Percentiles rank a stretch among this genome's conserved stretches.
phyloP scores from a whole-genome alignment of 441 rosid genomes.

The Gossypium lobatum region DNA sequence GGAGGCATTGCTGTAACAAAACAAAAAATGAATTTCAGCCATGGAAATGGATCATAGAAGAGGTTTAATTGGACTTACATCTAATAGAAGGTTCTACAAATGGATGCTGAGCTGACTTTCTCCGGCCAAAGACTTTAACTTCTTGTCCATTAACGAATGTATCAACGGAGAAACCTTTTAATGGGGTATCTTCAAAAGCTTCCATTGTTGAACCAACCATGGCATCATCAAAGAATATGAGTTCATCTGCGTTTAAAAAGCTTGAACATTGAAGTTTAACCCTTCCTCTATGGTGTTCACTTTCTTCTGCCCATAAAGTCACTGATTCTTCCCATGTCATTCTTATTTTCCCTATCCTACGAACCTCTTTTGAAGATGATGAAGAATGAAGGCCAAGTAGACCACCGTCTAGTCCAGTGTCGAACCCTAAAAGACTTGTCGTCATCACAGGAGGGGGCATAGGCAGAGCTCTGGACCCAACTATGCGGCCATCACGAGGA shows the following conservation, averaged over 20 bases:
- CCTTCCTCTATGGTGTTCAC: conserved; percentile 73
- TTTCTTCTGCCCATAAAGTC: conserved; percentile 92
- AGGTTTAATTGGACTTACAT: conserved; percentile 34
- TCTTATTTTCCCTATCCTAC: conserved; percentile 79
- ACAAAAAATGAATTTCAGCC: background rate
- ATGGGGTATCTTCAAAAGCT: conserved; percentile 68
- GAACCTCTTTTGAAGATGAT: conserved; percentile 52
- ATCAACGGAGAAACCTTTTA: conserved; percentile 87
- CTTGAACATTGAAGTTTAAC: conserved; percentile 68
- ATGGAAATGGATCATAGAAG: background rate
- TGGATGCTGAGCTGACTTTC: conserved; percentile 54
- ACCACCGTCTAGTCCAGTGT: conserved; percentile 32
- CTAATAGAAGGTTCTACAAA: conserved; percentile 43
- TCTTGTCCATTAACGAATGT: conserved; percentile 76
- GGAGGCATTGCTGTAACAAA: conserved; percentile 41
- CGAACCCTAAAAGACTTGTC: conserved; percentile 46
- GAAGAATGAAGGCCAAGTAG: conserved; percentile 19
- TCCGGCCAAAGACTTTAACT: conserved; percentile 80
- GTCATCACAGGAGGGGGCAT: conserved; percentile 50
- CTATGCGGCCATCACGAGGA: conserved; percentile 34
- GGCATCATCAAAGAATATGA: conserved; percentile 72
- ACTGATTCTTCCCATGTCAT: conserved; percentile 96
- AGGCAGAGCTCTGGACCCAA: conserved; percentile 36
- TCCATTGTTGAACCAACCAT: conserved; percentile 85
- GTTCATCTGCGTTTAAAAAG: conserved; percentile 82